These are phyloP conservation scores for Pestalotiopsis sp. DNA, from an alignment of 2,329 filamentous ascomycete species.

Conservation along the genomic window DNA sequence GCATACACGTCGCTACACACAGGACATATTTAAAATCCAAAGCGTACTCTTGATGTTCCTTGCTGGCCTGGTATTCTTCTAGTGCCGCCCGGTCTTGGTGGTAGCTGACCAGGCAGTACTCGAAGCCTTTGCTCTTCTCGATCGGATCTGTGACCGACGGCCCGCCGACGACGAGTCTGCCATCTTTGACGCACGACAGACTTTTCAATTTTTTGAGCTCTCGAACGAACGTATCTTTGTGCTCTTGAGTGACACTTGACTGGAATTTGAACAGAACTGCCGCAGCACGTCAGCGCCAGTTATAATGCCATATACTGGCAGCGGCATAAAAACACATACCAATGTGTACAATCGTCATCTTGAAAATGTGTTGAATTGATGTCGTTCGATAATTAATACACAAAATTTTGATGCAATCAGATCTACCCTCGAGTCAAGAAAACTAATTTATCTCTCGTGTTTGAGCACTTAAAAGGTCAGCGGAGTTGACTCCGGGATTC, in stretches of 20 bases:
- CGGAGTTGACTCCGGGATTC: not conserved
- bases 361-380: not conserved
- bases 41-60: slow-evolving; percentile 49
- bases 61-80: slow-evolving; percentile 52
- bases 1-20: not conserved
- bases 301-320: not conserved
- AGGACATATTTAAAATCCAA: not conserved
- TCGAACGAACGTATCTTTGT: slow-evolving; percentile 45
- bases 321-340: not conserved
- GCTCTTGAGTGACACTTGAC: slow-evolving; percentile 38
- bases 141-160: slow-evolving; percentile 54
- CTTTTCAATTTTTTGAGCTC: slow-evolving; percentile 50
- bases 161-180: slow-evolving; percentile 51
- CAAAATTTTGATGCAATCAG: not conserved
- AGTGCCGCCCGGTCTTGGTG: slow-evolving; percentile 47
- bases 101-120: slow-evolving; percentile 54
- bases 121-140: slow-evolving; percentile 53
- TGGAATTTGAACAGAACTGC: slow-evolving; percentile 55
- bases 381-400: not conserved
- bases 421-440: not conserved
- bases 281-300: too few species aligned
- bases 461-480: not conserved
- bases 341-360: slow-evolving; percentile 2
- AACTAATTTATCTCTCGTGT: not conserved
- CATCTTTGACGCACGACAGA: slow-evolving; percentile 48